These are phyloP conservation scores for Pachyrhizus erosus DNA, from an alignment of 306 rosid genomes.

Conservation along the genomic window DNA sequence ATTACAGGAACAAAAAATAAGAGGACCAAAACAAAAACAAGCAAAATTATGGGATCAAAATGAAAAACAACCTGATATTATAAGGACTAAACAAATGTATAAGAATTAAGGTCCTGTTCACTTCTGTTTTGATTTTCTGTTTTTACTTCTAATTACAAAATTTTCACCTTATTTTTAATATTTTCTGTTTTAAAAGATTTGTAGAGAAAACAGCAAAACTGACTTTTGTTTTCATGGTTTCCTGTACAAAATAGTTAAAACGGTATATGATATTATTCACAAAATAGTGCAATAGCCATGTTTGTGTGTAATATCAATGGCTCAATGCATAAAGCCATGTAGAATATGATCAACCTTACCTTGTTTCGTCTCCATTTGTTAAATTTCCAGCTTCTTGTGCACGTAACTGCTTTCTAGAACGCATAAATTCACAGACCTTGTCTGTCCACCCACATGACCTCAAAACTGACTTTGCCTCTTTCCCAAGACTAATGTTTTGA, in stretches of 20 bases:
- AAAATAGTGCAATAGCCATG: conserved; percentile 21
- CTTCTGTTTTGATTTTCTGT: too few species aligned
- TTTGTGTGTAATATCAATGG: background rate
- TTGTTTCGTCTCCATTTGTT: conserved; percentile 53
- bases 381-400: conserved; percentile 55
- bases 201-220: too few species aligned
- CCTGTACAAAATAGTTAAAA: conserved; percentile 32
- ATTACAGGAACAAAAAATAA: too few species aligned
- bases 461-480: conserved; percentile 71
- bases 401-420: conserved; percentile 64
- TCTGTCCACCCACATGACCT: conserved; percentile 84
- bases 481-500: conserved; percentile 61
- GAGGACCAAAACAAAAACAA: too few species aligned
- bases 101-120: too few species aligned
- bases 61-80: too few species aligned
- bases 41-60: too few species aligned
- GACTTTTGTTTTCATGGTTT: too few species aligned
- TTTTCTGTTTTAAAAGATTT: too few species aligned
- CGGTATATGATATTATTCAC: background rate
- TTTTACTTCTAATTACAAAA: too few species aligned
- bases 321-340: conserved; percentile 21
- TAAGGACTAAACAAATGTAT: too few species aligned
- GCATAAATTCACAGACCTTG: conserved; percentile 66
- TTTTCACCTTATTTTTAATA: too few species aligned
- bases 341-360: conserved; percentile 51